Evolutionary conservation across 768 basidiomycete genomes (phyloP), one percentile per base, ranked within the genome.

Genomic region (Tephrocybe sp.): DNA sequence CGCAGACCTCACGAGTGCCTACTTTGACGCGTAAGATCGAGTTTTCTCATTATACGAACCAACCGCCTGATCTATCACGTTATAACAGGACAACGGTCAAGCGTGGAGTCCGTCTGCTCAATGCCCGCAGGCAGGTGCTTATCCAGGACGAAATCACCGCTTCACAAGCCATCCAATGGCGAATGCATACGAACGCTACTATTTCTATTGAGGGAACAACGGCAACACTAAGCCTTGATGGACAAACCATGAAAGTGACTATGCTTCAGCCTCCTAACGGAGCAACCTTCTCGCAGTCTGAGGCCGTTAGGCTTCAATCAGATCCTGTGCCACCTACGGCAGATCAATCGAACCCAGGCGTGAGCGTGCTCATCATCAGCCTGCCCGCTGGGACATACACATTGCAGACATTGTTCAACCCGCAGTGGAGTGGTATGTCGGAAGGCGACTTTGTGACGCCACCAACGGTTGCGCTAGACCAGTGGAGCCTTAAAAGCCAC

Each of bases 111-210:
- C 88, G 93, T 40, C 62, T 84, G 50, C 60, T 97, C 56, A 98
- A 98, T 67, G 74, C 70, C 30, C 83, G 97, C 54, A 79, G 77
- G 53, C 97, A 97, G 68, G 84, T 97, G 12, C 81, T 99, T 13
- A 64, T 99, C 39, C 95, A 95, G 66, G 95, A 97, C 69, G 97
- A 99, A 62, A 84, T 97, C 61, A 76, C 68, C 15, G 71, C 33
- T 34, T 34, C 83, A 2, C 66, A 75, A 27, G 72, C 65, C 18
- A 65, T 97, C 39, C 79, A 85, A 71, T 97, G 95, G 95, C 84
- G 92, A 40, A 89, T 91, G 77, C 94, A 98, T 68, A 97, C 95
- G 49, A 98, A 98, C 68, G 94, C 95, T 10, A 91, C 92, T 3
- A 66, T 91, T 30, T 59, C 64, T 48, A 60, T 64, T 36, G 64